Base-by-base conservation (phyloP, 192 early-diverging fungal genomes). In the Entomortierella chlamydospora region DNA sequence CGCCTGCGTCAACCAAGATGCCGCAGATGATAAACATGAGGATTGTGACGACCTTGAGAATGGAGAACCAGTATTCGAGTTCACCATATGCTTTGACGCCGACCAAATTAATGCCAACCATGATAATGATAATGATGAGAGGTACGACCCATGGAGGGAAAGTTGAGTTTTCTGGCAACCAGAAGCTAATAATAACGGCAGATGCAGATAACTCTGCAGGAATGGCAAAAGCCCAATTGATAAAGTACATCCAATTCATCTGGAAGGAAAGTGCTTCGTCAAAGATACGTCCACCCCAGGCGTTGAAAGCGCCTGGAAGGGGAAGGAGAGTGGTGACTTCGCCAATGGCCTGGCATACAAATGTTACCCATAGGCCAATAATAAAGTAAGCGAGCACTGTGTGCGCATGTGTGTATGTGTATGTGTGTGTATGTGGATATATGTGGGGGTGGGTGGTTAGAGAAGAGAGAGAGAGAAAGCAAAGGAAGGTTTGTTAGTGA, bases 301-400 rank as follows among this genome's bases (percentile, higher is more conserved):
- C 89, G 60, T 91, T 93, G 72, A 95, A 95, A 20, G 91, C 88
- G 45, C 94, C 95, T 8, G 93, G 87, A 2, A 93, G 85, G 7
- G 95, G 95, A 20, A 97, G 87, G 18, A 88, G 84, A 0, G 95
- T 91, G 0, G 94, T 90, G 86, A 97, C 89, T 64, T 97, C 95
- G 57, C 92, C 95, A 66, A 97, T 85, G 59, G 89, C 91, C 33
- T 90, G 91, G 72, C 89, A 88, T 30, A 93, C 84, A 58, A 91
- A 93, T 50, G 86, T 86, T 0, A 93, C 84, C 89, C 90, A 90
- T 7, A 87, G 60, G 53, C 90, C 91, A 29, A 90, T 92, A 5
- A 88, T 37, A 17, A 73, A 30, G 61, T 92, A 97, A 6, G 94
- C 91, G 9, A 94, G 61, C 55, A 97, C 83, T 23, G 87, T 80